Base-by-base conservation (phyloP, 306 rosid species). In the Vigna radiata region DNA sequence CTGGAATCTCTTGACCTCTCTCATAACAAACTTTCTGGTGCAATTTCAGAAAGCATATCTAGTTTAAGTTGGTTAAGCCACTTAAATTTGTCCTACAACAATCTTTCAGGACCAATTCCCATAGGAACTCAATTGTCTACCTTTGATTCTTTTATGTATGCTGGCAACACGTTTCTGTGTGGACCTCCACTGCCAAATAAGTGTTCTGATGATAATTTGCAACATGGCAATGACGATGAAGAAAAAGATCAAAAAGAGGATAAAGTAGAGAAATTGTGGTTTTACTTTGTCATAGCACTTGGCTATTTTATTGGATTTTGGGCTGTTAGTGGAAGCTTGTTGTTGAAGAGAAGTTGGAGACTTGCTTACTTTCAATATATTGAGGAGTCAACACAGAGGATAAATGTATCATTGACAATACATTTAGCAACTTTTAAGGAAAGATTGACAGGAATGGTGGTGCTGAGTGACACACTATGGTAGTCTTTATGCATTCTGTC, bases 161-260 rank as follows among this genome's bases (percentile, higher is more conserved):
- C 0, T 53, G 75, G 82, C 3, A 77, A 82, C 78, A 52, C 8
- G 8, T 63, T 18, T 46, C 75, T 77, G 13, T 82, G 85, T n/a
- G 78, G 85, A 7, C 29, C 11, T 44, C 81, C 68, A 29, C 16
- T 46, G 8, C 25, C 15, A 3, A 73, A 72, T 36, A 7, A n/a
- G 10, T 74, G 70, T 17, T 4, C 2, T 72, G 3, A 5, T 31
- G 15, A 31, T 25, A 14, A 59, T 23, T 55, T 21, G 2, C n/a
- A 23, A 1, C 43, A 18, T 6, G 25, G 1, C 0, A 13, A 72
- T 52, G 78, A 53, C 12, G 68, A 59, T 78, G 70, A 1, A 29
- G 31, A 29, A 29, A 29, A 29, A 29, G 4, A 29, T 29, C 4
- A 29, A 3, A 39, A 41, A 41, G 13, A 9, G 2, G 73, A 41